A percentile compares a stretch with the other conserved stretches of the same genome.
phyloP scores from a whole-genome alignment of 176 grass and related monocot species.

The Alloteropsis semialata region DNA sequence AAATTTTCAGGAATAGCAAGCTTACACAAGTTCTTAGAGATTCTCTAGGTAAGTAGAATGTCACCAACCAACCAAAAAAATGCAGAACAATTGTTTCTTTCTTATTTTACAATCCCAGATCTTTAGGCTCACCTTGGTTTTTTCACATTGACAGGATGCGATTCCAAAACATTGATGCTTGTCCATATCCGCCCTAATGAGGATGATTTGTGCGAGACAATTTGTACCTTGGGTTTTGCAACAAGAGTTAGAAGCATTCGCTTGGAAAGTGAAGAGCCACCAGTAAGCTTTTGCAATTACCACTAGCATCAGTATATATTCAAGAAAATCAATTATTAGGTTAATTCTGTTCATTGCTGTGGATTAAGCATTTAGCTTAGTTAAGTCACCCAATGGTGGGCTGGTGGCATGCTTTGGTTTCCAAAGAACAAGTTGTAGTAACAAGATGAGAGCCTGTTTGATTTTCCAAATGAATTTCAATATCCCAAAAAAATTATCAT shows the following conservation, averaged over 20 bases:
- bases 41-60: slow-evolving; percentile 77
- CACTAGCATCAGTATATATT: slow-evolving; percentile 23
- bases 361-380: slow-evolving; percentile 20
- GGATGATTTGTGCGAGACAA: slow-evolving; percentile 83
- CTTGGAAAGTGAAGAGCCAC: slow-evolving; percentile 66
- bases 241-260: slow-evolving; percentile 80
- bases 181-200: slow-evolving; percentile 90
- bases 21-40: slow-evolving; percentile 95
- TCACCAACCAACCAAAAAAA: not conserved
- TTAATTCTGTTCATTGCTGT: slow-evolving; percentile 1
- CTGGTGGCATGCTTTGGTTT: not conserved
- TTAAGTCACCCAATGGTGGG: not conserved
- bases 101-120: slow-evolving; percentile 30
- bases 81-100: slow-evolving; percentile 6
- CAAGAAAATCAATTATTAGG: slow-evolving; percentile 1
- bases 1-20: slow-evolving; percentile 87
- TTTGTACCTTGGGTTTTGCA: slow-evolving; percentile 94
- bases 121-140: slow-evolving; percentile 25
- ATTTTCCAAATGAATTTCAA: slow-evolving; percentile 2
- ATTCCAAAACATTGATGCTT: slow-evolving; percentile 97
- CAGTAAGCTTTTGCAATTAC: slow-evolving; percentile 51
- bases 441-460: not conserved
- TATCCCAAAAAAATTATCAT: slow-evolving; percentile 19
- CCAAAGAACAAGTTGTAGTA: not conserved
- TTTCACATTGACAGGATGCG: slow-evolving; percentile 61